Evolutionary conservation across 805 yeast genomes (phyloP), one percentile per base, ranked within the genome.

Genomic region (Cyberlindnera samutprakarnensis): DNA sequence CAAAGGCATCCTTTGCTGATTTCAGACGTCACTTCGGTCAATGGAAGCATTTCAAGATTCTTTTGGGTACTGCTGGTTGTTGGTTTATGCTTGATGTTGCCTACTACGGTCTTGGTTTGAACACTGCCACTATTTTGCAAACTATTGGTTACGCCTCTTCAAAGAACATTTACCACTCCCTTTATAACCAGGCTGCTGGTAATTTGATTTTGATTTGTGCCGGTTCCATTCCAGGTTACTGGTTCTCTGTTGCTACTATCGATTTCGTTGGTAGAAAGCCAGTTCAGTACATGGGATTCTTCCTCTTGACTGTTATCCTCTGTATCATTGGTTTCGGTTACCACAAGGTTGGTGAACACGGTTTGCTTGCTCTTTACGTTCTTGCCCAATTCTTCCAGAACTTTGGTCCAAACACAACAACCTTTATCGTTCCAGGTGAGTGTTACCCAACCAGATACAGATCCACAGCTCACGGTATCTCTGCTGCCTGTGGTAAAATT

Each of bases 31-130:
- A 90, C 56, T 86, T 86, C 56, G 56, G 70, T 31, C 79, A 86
- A 68, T 86, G 95, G 95, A 85, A 70, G 62, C 47, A 86, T 61
- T 76, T 80, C 63, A 84, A 81, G 65, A 74, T 86, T 42, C 66
- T 86, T 45, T 47, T 85, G 34, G 95, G 95, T 61, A 83, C 95
- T 49, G 94, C 95, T 43, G 85, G 83, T 60, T 76, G 87, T 18
- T 86, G 96, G 96, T 84, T 84, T 65, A 66, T 75, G 67, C 69
- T 86, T 60, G 95, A 86, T 68, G 79, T 86, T 59, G 95, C 95
- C 28, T 84, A 70, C 66, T 86, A 86, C 54, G 96, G 96, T 63
- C 68, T 86, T 54, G 79, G 84, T 61, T 72, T 86, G 53, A 86
- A 86, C 68, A 65, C 88, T 53, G 78, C 94, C 24, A 63, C 71